phyloP scores from a whole-genome alignment of 768 basidiomycete species.

The Clitopilus hobsonii region DNA sequence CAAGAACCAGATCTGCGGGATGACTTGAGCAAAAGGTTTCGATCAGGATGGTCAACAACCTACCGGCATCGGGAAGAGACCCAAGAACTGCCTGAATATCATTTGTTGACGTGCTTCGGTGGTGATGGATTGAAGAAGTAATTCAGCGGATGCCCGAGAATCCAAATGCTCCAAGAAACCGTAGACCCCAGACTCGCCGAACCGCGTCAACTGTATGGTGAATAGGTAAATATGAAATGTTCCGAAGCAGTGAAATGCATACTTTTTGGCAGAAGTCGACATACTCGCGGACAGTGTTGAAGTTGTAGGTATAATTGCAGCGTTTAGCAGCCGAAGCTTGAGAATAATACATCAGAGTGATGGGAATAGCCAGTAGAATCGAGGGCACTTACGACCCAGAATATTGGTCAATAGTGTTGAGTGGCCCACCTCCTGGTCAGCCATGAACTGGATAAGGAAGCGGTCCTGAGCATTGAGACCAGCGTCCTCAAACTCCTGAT shows the following conservation, averaged over 20 bases:
- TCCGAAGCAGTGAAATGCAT: background rate
- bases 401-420: conserved; percentile 50
- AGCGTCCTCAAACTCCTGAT: conserved; percentile 48
- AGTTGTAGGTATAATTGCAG: conserved; percentile 55
- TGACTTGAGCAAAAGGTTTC: background rate
- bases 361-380: background rate
- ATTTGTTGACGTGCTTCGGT: conserved; percentile 8
- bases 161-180: conserved; percentile 9
- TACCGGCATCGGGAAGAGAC: conserved; percentile 7
- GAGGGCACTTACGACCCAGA: conserved; percentile 27
- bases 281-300: conserved; percentile 52
- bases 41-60: background rate
- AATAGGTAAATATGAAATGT: background rate
- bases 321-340: conserved; percentile 40
- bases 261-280: conserved; percentile 56
- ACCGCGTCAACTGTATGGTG: conserved; percentile 34
- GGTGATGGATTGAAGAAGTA: conserved; percentile 8
- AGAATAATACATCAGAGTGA: conserved; percentile 2
- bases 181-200: conserved; percentile 35
- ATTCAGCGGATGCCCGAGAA: conserved; percentile 7
- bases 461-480: conserved; percentile 51
- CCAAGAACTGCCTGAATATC: conserved; percentile 8
- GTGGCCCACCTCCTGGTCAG: conserved; percentile 61
- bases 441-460: conserved; percentile 58
- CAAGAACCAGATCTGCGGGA: conserved; percentile 35